Percentiles rank a stretch among this genome's conserved stretches.
Conservation (phyloP, 257 asterid species). For the Gardenia jasminoides region DNA sequence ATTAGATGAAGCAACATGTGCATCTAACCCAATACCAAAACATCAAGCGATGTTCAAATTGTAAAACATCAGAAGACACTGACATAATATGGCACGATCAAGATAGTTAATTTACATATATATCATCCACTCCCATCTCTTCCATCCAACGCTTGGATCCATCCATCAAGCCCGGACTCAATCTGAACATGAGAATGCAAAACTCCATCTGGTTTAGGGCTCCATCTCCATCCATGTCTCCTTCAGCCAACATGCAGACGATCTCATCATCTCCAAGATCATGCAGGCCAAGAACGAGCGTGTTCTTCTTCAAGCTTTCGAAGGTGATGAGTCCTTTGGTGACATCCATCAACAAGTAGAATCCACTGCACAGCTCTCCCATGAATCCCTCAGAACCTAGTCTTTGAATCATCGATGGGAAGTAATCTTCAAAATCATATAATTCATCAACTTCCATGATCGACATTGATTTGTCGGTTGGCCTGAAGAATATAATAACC, state of each 20-base stretch:
- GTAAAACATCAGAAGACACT: background rate
- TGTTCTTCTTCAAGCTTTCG: conserved; percentile 41
- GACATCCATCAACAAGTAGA: conserved; percentile 36
- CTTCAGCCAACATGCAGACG: conserved; percentile 37
- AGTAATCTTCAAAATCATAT: conserved; percentile 29
- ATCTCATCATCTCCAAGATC: conserved; percentile 37
- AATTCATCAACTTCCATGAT: conserved; percentile 23
- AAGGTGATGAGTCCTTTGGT: conserved; percentile 34
- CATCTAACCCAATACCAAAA: background rate
- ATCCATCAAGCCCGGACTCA: conserved; percentile 34
- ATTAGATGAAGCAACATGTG: background rate
- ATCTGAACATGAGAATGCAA: conserved; percentile 41
- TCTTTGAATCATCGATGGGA: conserved; percentile 37
- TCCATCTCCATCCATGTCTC: conserved; percentile 45
- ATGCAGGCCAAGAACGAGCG: conserved; percentile 29
- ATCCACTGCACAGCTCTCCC: conserved; percentile 38
- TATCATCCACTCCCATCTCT: conserved; percentile 16
- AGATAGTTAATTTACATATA: background rate
- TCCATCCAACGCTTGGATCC: conserved; percentile 24
- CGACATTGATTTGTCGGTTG: background rate
- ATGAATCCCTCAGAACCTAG: conserved; percentile 35
- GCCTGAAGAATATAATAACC: background rate
- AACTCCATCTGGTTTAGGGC: conserved; percentile 46
- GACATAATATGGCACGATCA: background rate
- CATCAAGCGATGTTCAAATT: background rate